Base-by-base conservation (phyloP, 2,329 filamentous ascomycete species). In the Scolecobasidium constrictum region DNA sequence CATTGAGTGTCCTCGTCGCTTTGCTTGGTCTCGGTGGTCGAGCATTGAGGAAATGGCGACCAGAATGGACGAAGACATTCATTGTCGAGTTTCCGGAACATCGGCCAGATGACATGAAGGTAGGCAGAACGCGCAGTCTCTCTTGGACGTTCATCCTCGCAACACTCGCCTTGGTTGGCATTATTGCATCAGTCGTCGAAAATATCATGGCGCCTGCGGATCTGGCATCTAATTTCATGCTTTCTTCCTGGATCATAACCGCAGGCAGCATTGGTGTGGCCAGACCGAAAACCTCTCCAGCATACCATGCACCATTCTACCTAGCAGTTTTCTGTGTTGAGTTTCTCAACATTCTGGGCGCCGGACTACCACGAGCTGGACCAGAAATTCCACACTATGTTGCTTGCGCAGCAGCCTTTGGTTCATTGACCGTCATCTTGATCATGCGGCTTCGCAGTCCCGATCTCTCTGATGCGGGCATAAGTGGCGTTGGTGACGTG, bases 371-470 rank as follows among this genome's bases (percentile, higher is more conserved):
- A 33, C 59, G 4, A 50, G 59, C 11, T 54, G 66, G 12, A 56
- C 63, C 15, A 49, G 57, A 34, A 53, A 58, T 3, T 48, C 53
- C 12, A 34, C 55, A 50, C 56, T 50, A 50, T 16, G 22, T 46
- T 22, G 61, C 45, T 47, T 43, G 72, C 4, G 49, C 59, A 7
- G 52, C 69, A 13, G 64, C 73, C 1, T 48, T 73, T 4, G 48
- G 60, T 4, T 64, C 73, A 1, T 48, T 74, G 5, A 33, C 68
- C 2, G 50, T 75, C 12, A 72, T 85, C 38, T 55, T 86, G 11
- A 62, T 69, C 18, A 86, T 86, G 81, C 83, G 83, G 5, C 62
- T 87, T 50, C 72, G 83, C 17, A 72, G 83, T 45, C 74, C 77
- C 1, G 55, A 55, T 1, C 55, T 80, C 3, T 63, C 71, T 16